Conservation (phyloP, 225 moss, liverwort and hornwort genomes). For the Marchantia polymorpha region DNA sequence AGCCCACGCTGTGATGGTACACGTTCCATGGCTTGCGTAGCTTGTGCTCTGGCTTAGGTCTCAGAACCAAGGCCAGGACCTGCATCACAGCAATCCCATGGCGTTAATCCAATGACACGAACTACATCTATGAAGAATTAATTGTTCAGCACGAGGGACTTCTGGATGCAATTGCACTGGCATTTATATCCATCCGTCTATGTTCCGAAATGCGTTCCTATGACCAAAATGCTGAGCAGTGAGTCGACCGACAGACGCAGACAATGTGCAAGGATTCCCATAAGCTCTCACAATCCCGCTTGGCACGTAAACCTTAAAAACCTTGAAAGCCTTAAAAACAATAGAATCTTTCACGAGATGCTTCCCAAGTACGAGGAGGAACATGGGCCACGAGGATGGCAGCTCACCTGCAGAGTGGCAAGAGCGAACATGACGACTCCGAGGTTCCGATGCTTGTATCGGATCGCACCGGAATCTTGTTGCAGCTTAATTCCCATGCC, state of each 20-base stretch:
- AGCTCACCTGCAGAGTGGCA: conserved; percentile 59
- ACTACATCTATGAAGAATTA: no score
- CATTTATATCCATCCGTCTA: no score
- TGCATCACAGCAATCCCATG: conserved; percentile 29
- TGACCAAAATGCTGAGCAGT: no score
- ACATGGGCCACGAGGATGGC: neutral
- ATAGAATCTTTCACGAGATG: no score
- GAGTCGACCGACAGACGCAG: neutral
- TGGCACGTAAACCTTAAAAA: no score
- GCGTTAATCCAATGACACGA: no score
- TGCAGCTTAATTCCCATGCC: conserved; percentile 46
- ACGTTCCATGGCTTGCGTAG: conserved; percentile 61
- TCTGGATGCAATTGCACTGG: no score
- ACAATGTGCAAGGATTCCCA: neutral
- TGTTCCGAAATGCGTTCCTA: no score
- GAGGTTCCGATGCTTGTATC: conserved; percentile 50
- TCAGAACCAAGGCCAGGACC: conserved; percentile 54
- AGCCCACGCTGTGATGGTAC: conserved; percentile 61
- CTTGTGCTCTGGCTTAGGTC: conserved; percentile 52
- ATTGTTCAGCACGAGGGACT: no score
- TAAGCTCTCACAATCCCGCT: no score
- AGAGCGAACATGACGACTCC: conserved; percentile 66
- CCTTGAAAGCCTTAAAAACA: neutral
- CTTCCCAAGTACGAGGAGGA: neutral
- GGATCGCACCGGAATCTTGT: conserved; percentile 32